Evolutionary conservation across 2,329 filamentous ascomycete species (phyloP).

Genomic region (Penicillium hordei): DNA sequence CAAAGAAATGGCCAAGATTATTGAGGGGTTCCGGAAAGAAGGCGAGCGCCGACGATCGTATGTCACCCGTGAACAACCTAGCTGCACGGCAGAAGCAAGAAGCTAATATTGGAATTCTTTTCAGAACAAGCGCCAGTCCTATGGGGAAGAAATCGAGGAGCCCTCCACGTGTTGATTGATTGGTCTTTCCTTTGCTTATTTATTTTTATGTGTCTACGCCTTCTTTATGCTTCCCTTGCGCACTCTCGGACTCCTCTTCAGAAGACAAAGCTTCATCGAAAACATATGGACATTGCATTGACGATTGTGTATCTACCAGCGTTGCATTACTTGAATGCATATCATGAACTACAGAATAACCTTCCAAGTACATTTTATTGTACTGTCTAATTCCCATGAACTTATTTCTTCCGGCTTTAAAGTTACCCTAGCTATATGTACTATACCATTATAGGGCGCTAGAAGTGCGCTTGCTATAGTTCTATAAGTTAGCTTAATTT

Average conservation of each 20-base stretch:
- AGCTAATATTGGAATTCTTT: not conserved
- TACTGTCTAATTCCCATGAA: not conserved
- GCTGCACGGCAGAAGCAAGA: not conserved
- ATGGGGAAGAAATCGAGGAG: constrained; percentile 28
- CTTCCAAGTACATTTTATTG: not conserved
- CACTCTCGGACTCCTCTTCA: constrained; percentile 9
- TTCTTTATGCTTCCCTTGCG: constrained; percentile 12
- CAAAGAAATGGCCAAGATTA: constrained; percentile 88
- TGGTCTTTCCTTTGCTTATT: not conserved
- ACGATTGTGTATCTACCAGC: constrained; percentile 3
- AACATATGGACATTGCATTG: not conserved
- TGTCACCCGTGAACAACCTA: constrained; percentile 41
- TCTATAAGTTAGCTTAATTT: too few relatives aligned
- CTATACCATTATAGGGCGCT: too few relatives aligned
- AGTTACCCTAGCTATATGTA: too few relatives aligned
- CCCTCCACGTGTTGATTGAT: constrained; percentile 26
- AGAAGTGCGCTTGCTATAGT: too few relatives aligned
- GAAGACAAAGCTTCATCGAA: not conserved
- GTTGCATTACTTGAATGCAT: constrained; percentile 5
- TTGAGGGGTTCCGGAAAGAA: constrained; percentile 82
- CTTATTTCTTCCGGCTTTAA: too few relatives aligned
- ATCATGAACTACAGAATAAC: not conserved
- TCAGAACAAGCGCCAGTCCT: constrained; percentile 22
- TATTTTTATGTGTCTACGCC: constrained; percentile 17
- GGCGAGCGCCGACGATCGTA: constrained; percentile 80